A percentile compares a stretch with the other conserved stretches of the same genome.
phyloP scores from a whole-genome alignment of 371 early-diverging fungal genomes.

The Syncephalastrum sp. region DNA sequence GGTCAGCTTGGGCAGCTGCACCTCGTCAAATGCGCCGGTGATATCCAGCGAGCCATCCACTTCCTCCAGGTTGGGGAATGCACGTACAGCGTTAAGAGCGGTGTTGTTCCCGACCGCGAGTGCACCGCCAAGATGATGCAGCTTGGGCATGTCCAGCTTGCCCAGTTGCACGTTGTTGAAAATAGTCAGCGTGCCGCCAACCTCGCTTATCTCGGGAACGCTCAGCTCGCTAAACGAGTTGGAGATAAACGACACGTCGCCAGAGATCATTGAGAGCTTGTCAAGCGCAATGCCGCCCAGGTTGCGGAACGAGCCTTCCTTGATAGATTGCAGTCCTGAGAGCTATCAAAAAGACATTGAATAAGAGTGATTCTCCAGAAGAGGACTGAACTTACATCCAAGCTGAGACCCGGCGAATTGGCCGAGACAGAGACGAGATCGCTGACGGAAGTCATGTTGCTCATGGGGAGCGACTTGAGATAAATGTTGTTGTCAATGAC shows the following conservation, averaged over 20 bases:
- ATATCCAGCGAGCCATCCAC: conserved; percentile 55
- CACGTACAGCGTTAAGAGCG: conserved; percentile 30
- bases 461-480: conserved; percentile 38
- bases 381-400: conserved; percentile 31
- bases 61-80: conserved; percentile 48
- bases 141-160: conserved; percentile 42
- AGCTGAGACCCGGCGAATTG: conserved; percentile 33
- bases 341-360: conserved; percentile 23
- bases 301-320: conserved; percentile 38
- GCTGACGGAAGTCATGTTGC: conserved; percentile 26
- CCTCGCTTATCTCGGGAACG: conserved; percentile 32
- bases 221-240: conserved; percentile 37
- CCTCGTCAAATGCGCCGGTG: conserved; percentile 47
- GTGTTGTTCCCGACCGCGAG: conserved; percentile 50
- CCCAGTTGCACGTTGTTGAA: conserved; percentile 42
- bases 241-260: conserved; percentile 48
- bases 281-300: conserved; percentile 32
- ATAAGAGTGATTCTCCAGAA: conserved; percentile 24
- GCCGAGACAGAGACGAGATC: conserved; percentile 38
- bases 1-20: conserved; percentile 37
- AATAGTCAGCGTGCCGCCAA: conserved; percentile 50
- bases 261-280: conserved; percentile 31
- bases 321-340: conserved; percentile 21
- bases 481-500: conserved; percentile 52
- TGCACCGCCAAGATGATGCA: conserved; percentile 53